These are phyloP conservation scores for Lipomyces chichibuensis DNA, from an alignment of 805 yeast species.

Conservation along the genomic window DNA sequence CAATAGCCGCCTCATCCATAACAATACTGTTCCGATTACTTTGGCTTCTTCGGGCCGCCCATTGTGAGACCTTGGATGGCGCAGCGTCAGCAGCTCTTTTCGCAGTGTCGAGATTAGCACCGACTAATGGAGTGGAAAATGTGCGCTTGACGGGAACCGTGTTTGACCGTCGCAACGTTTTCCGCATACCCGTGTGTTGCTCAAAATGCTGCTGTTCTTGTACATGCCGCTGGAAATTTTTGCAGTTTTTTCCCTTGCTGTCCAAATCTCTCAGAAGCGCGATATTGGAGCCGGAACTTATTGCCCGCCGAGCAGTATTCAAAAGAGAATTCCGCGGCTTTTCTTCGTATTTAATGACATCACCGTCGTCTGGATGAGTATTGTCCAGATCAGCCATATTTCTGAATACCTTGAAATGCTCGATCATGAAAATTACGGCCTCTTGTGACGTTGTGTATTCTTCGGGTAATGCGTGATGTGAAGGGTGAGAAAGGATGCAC, in stretches of 20 bases:
- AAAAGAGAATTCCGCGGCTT: constrained; percentile 84
- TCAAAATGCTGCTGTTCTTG: constrained; percentile 10
- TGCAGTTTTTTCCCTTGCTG: not conserved
- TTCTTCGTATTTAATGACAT: constrained; percentile 30
- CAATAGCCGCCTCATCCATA: not conserved
- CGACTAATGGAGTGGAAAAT: not conserved
- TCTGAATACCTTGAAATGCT: constrained; percentile 72
- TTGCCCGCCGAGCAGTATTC: constrained; percentile 66
- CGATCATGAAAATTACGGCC: constrained; percentile 86
- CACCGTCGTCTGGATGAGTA: not conserved
- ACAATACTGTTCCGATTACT: constrained; percentile 16
- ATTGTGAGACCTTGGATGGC: not conserved
- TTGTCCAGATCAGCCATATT: constrained; percentile 10
- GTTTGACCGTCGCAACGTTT: constrained; percentile 11
- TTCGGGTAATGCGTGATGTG: constrained; percentile 87
- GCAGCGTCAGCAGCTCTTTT: constrained; percentile 5
- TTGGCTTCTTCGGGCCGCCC: constrained; percentile 15
- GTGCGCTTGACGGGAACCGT: constrained; percentile 18
- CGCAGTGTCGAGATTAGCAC: constrained; percentile 7
- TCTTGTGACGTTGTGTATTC: constrained; percentile 86
- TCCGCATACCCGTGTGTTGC: not conserved
- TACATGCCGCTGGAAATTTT: constrained; percentile 4
- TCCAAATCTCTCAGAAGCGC: constrained; percentile 1
- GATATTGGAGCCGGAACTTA: constrained; percentile 19
- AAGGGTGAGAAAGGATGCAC: constrained; percentile 88